Base-by-base conservation (phyloP, 805 yeast species). In the Teunomyces stri region DNA sequence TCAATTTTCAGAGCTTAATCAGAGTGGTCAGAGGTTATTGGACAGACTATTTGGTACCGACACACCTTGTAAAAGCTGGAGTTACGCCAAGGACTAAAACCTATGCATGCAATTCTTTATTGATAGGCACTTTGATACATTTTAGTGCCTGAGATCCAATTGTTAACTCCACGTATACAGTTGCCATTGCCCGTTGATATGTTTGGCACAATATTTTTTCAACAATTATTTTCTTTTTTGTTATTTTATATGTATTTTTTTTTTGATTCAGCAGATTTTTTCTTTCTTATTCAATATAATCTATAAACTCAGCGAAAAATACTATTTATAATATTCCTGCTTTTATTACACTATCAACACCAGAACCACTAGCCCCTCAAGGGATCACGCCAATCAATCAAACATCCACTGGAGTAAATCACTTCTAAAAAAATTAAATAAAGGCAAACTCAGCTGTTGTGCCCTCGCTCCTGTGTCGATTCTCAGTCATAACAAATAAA, bases 251-350 rank as follows among this genome's bases (percentile, higher is more conserved):
- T 21, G 15, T 37, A 37, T 37, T 21, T 37, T 21, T 37, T 37
- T 37, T 37, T 37, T 37, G 40, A 37, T 21, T n/a, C 40, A 37
- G 27, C 34, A 31, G 34, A 31, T 21, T 37, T 37, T 37, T 37
- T 37, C 25, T 37, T 37, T 37, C 40, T 37, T 37, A 21, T 37
- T 37, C 29, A 21, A 37, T 37, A 22, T 37, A 21, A 37, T 37
- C 40, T 37, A 22, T 37, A 21, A 37, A 37, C 40, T 37, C 40
- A 37, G 40, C 25, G 40, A 37, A 37, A 37, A 37, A 37, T 37
- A 37, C 40, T 37, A 37, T 37, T 37, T 37, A 37, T 22, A 37
- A 37, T 22, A 37, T 21, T 37, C 25, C 40, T 21, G 25, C 40
- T 37, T 22, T 37, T 37, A 37, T 37, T 37, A 37, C 25, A 22